Conservation (phyloP, 2,329 filamentous ascomycete species). For the Exophiala oligosperma region DNA sequence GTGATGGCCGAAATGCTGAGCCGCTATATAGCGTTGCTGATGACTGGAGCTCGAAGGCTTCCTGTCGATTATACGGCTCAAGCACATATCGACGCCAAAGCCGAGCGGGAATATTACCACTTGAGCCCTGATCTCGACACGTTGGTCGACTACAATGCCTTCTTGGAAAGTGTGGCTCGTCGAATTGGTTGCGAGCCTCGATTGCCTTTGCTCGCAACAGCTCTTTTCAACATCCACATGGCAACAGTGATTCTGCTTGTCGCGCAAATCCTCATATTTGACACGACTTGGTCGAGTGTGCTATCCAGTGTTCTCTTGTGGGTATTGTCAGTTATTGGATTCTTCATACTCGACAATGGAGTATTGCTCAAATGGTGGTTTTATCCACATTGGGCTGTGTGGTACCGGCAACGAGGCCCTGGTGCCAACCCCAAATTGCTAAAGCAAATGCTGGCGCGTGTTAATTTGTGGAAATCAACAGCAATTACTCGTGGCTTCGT, state of each 20-base stretch:
- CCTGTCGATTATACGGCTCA: slow-evolving; percentile 6
- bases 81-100: slow-evolving; percentile 7
- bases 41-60: slow-evolving; percentile 4
- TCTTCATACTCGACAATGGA: slow-evolving; percentile 9
- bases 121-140: slow-evolving; percentile 15
- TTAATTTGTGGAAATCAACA: slow-evolving; percentile 9
- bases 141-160: slow-evolving; percentile 15
- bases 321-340: slow-evolving; percentile 7
- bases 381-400: slow-evolving; percentile 15
- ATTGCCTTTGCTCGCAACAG: neutral
- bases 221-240: slow-evolving; percentile 15
- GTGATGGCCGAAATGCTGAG: slow-evolving; percentile 19
- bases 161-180: slow-evolving; percentile 14
- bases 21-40: slow-evolving; percentile 12
- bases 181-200: slow-evolving; percentile 13
- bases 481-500: slow-evolving; percentile 9
- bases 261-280: neutral
- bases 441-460: neutral
- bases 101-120: slow-evolving; percentile 13
- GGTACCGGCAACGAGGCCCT: slow-evolving; percentile 15
- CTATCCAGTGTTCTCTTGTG: neutral
- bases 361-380: slow-evolving; percentile 19
- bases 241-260: slow-evolving; percentile 1
- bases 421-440: slow-evolving; percentile 1
- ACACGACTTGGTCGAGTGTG: neutral